These are phyloP conservation scores for Xerophyta viscosa DNA, from an alignment of 106 monocot species.

Conservation along the genomic window DNA sequence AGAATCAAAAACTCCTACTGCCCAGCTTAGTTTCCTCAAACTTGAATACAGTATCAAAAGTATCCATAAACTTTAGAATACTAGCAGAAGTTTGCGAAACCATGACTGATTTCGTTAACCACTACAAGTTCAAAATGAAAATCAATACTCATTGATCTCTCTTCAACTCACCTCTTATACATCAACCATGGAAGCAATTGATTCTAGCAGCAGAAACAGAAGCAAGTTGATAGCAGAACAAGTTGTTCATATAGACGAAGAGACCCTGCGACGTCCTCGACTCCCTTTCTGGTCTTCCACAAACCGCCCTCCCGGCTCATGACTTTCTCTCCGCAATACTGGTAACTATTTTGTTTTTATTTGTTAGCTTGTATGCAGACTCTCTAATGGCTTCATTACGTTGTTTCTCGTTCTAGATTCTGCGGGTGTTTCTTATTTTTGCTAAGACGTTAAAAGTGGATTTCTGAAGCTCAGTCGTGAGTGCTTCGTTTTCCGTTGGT, in stretches of 20 bases:
- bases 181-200: not conserved
- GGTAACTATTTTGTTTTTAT: not conserved
- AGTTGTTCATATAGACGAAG: not conserved
- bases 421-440: no score
- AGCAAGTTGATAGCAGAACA: not conserved
- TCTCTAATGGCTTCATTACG: not conserved
- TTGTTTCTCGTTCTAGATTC: no score
- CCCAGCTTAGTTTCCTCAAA: no score
- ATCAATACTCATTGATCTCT: not conserved
- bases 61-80: no score
- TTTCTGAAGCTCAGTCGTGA: no score
- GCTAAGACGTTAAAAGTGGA: no score
- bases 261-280: not conserved
- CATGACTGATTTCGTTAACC: not conserved
- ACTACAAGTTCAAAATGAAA: conserved; percentile 1
- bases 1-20: no score
- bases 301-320: conserved; percentile 9
- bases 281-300: conserved; percentile 7
- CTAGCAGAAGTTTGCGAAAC: not conserved
- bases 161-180: not conserved
- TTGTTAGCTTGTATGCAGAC: not conserved
- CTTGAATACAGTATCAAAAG: no score
- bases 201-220: not conserved
- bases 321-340: not conserved
- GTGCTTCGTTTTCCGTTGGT: no score